Conservation (phyloP, 345 rosid species). For the Cardamine resedifolia region DNA sequence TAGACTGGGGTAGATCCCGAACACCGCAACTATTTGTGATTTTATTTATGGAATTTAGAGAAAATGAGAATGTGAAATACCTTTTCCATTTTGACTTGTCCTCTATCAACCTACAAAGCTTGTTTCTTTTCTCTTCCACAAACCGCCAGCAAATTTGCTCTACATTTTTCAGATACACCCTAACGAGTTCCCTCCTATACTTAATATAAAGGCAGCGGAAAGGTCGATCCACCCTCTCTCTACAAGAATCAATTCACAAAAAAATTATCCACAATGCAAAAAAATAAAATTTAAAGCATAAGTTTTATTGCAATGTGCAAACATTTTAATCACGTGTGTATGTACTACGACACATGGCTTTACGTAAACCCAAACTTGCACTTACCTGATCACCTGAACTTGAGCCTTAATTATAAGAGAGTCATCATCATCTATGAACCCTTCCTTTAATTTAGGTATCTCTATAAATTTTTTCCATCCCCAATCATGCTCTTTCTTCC, state of each 20-base stretch:
- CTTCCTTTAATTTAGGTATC: conserved; percentile 74
- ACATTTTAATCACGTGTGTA: background rate
- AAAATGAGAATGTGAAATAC: conserved; percentile 39
- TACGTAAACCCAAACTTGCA: conserved; percentile 19
- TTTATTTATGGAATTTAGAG: conserved; percentile 14
- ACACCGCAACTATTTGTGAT: background rate
- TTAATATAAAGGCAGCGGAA: conserved; percentile 86
- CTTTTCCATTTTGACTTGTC: conserved; percentile 90
- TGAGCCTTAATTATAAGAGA: conserved; percentile 88
- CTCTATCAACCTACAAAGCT: conserved; percentile 66
- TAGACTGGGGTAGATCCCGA: background rate
- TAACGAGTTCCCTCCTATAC: conserved; percentile 90
- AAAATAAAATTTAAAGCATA: background rate
- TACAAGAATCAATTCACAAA: conserved; percentile 29
- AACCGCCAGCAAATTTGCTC: conserved; percentile 83
- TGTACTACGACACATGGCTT: conserved; percentile 12
- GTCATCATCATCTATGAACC: conserved; percentile 81
- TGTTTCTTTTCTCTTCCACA: conserved; percentile 78
- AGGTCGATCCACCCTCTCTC: conserved; percentile 90
- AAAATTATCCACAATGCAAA: conserved; percentile 7
- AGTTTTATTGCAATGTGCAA: background rate
- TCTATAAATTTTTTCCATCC: conserved; percentile 98
- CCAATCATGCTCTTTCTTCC: conserved; percentile 96
- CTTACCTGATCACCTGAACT: conserved; percentile 93
- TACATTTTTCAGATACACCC: conserved; percentile 85